Base-by-base conservation (phyloP, 768 basidiomycete genomes). In the Xerocomellus intermedius region DNA sequence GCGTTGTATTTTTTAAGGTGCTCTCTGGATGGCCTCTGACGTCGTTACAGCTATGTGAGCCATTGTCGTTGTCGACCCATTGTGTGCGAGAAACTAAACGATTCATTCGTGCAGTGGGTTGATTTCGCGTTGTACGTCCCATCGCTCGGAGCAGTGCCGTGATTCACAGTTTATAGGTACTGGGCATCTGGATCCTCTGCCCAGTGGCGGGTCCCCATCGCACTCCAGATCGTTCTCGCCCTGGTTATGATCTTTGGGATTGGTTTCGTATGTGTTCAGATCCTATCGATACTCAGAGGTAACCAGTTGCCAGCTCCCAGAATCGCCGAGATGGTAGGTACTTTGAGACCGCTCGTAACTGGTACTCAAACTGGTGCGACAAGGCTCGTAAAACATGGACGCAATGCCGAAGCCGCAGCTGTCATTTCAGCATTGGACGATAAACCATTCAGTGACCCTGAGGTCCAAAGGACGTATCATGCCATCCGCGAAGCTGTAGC, bases 161-260 rank as follows among this genome's bases (percentile, higher is more conserved):
- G 8, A n/a, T 36, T 55, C 46, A 59, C 5, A 4, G 16, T 26
- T n/a, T 24, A 1, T 50, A 82, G 81, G 30, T 83, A 78, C 67
- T 85, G 77, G 79, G 74, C 74, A 7, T 72, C 71, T 38, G 72
- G 64, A 9, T 79, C 79, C 5, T 80, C 81, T 24, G 78, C 79
- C 0, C 81, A 83, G 65, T 87, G 84, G 84, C 73, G 85, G 56
- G 80, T 82, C 14, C 84, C 85, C 5, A 78, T 86, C 17, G 82
- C 83, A 2, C 63, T 86, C 19, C 84, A 86, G 59, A 82, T 83
- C 41, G 32, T 81, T 22, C 74, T 85, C 22, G 81, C 83, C 0
- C 49, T 85, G 9, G 66, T 82, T 37, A 81, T 84, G 79, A 71
- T 83, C 42, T 59, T 71, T 54, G 62, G 64, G 5, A 67, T 82